Evolutionary conservation across 2,329 filamentous ascomycete genomes (phyloP).

Genomic region (Aspergillus hortae): DNA sequence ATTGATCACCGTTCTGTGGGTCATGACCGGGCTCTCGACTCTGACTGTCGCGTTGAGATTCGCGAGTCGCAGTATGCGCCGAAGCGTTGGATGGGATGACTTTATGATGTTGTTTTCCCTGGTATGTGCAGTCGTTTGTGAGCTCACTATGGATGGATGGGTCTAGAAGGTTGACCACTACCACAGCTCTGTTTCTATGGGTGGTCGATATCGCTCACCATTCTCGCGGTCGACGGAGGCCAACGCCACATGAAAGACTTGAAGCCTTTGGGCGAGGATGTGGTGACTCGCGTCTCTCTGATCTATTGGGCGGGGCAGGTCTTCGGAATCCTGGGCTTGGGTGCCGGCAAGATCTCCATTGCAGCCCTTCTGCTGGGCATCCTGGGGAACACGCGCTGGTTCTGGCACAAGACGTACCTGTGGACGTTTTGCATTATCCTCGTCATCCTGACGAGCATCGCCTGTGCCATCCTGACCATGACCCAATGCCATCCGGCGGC

Average conservation of each 20-base stretch:
- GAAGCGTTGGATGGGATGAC: not conserved
- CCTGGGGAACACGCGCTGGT: not conserved
- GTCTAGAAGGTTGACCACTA: not conserved
- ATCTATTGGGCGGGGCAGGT: not conserved
- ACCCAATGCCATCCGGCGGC: not conserved
- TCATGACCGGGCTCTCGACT: not conserved
- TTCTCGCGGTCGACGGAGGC: not conserved
- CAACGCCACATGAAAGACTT: not conserved
- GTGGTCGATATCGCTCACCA: not conserved
- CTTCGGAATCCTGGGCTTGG: not conserved
- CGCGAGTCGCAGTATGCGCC: not conserved
- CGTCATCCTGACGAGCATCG: not conserved
- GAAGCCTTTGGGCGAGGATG: not conserved
- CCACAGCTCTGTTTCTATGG: not conserved
- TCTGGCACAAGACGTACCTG: not conserved
- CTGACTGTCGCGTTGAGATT: not conserved
- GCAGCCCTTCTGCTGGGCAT: not conserved
- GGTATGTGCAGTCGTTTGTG: not conserved
- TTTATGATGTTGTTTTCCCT: not conserved
- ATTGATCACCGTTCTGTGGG: not conserved
- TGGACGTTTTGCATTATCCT: not conserved
- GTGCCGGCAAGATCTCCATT: not conserved
- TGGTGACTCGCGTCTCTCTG: not conserved
- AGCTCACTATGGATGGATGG: not conserved
- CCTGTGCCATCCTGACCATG: not conserved